phyloP scores from a whole-genome alignment of 805 yeast genomes.

The Ogataea ganodermae region DNA sequence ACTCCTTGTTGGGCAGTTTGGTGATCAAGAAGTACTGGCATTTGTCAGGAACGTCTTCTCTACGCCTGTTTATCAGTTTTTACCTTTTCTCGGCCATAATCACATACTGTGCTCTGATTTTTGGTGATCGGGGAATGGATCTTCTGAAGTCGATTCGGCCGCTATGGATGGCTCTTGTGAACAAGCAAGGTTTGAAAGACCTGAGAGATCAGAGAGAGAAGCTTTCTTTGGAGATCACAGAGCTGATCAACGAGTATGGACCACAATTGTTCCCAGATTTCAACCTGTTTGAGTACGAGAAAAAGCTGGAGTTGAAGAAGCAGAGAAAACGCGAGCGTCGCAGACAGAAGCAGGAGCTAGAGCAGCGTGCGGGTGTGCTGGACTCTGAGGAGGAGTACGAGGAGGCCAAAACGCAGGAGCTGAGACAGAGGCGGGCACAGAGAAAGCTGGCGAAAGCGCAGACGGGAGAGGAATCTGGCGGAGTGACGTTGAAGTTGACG shows the following conservation, averaged over 20 bases:
- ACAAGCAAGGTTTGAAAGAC: constrained; percentile 56
- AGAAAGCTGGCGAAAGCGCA: constrained; percentile 31
- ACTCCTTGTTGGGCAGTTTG: constrained; percentile 63
- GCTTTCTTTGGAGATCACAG: constrained; percentile 74
- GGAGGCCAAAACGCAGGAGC: constrained; percentile 48
- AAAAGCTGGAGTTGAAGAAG: constrained; percentile 37
- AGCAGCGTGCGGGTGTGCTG: constrained; percentile 11
- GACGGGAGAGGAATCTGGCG: constrained; percentile 10
- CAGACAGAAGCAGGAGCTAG: constrained; percentile 26
- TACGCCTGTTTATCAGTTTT: constrained; percentile 42
- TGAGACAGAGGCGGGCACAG: constrained; percentile 44
- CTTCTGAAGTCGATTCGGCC: constrained; percentile 82
- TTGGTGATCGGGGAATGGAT: constrained; percentile 95
- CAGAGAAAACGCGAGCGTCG: constrained; percentile 30
- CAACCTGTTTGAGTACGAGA: constrained; percentile 52
- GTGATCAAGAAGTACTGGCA: constrained; percentile 30
- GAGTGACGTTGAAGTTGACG: constrained; percentile 44
- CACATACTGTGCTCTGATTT: constrained; percentile 85
- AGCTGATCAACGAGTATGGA: constrained; percentile 76
- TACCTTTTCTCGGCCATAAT: constrained; percentile 69
- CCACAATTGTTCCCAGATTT: constrained; percentile 88
- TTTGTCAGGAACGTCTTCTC: constrained; percentile 21
- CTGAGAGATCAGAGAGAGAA: constrained; percentile 62
- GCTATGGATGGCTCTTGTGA: constrained; percentile 62
- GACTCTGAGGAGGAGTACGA: constrained; percentile 50